A percentile compares a stretch with the other conserved stretches of the same genome.
These are phyloP conservation scores for Fraxinus sp. DNA, from an alignment of 305 asterid species.

Conservation along the genomic window DNA sequence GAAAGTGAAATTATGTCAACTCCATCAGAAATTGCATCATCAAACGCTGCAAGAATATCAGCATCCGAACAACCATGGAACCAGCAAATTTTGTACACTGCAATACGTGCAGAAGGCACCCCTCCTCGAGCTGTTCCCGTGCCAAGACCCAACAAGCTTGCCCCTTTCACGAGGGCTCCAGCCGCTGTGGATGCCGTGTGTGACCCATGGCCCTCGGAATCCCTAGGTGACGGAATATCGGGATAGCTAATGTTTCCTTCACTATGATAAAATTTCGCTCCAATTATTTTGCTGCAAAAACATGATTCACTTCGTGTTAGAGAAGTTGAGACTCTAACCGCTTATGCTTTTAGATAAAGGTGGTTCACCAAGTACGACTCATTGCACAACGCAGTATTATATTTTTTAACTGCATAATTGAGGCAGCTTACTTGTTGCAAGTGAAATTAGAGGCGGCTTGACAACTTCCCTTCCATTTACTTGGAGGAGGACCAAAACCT, in stretches of 20 bases:
- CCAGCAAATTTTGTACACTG: slow-evolving; percentile 34
- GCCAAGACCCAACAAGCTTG: slow-evolving; percentile 38
- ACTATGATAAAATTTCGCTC: slow-evolving; percentile 36
- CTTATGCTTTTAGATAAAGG: not conserved
- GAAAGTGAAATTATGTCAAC: slow-evolving; percentile 53
- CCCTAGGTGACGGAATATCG: slow-evolving; percentile 25
- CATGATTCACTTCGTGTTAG: not conserved
- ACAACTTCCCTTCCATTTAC: slow-evolving; percentile 69
- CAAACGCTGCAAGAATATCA: slow-evolving; percentile 38
- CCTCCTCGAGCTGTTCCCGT: slow-evolving; percentile 46
- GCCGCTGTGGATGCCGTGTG: slow-evolving; percentile 62
- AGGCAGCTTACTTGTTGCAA: slow-evolving; percentile 57
- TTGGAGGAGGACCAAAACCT: slow-evolving; percentile 48
- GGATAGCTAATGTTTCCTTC: not conserved
- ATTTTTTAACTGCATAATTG: not conserved
- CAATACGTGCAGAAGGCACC: slow-evolving; percentile 49
- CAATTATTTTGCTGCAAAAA: slow-evolving; percentile 44
- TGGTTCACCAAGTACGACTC: not conserved
- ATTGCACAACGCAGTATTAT: not conserved
- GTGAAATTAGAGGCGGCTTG: slow-evolving; percentile 61
- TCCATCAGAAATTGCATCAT: slow-evolving; percentile 60
- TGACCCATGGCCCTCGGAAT: slow-evolving; percentile 41
- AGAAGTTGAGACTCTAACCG: not conserved
- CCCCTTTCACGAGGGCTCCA: slow-evolving; percentile 35
- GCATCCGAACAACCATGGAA: not conserved